Evolutionary conservation across 2,329 filamentous ascomycete species (phyloP), one percentile per base, ranked within the genome.

Genomic region (Pezicula carpinea): DNA sequence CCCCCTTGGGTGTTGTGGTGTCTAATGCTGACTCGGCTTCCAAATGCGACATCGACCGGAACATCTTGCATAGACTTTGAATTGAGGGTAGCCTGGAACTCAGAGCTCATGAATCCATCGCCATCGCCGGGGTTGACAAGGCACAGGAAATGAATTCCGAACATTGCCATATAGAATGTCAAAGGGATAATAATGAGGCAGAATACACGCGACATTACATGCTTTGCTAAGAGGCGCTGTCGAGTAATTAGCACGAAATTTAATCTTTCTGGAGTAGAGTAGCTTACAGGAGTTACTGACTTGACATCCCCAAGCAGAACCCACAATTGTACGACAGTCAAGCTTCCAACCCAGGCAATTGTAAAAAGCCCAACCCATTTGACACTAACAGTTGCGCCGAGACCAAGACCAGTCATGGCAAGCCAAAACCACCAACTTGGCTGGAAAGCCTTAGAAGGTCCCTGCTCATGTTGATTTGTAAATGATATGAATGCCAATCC

Each of bases 341-440:
- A 79, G 68, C 78, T 82, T 53, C 93, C 93, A 57, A 99, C 89
- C 93, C 93, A 99, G 41, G 92, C 93, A 67, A 96, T 96, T 53
- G 93, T 99, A 75, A 99, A 97, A 44, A 99, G 77, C 43, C 93
- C 93, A 63, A 99, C 93, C 93, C 93, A 99, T 74, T 99, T 99
- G 62, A 97, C 91, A 71, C 92, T 97, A 52, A 85, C 81, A 6
- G 93, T 97, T 43, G 92, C 85, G 53, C 93, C 93, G 43, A 99
- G 76, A 32, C 86, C 87, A 36, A 99, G 72, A 59, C 93, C 93
- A 38, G 88, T 95, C 64, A 89, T 82, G 48, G 79, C 77, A 46
- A 99, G 79, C 92, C 93, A 99, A 72, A 97, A 96, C 93, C 93
- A 99, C 93, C 93, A 99, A 61, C 82, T 85, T 7, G 87, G 79